phyloP scores from a whole-genome alignment of 768 basidiomycete species.

The Termitomyces sp. region DNA sequence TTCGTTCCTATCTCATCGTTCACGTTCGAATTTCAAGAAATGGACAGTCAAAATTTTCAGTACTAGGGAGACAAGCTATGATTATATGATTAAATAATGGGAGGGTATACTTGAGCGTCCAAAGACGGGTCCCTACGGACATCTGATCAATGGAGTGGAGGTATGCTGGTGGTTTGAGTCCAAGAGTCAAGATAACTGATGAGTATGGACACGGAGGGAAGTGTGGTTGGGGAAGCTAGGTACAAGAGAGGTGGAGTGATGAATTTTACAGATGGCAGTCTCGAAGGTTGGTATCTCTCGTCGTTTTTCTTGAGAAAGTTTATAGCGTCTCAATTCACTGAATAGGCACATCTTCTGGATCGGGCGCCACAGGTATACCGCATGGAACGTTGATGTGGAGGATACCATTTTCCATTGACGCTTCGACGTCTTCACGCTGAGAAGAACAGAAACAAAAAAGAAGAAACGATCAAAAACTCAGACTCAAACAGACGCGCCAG shows the following conservation, averaged over 20 bases:
- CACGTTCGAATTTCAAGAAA: background rate
- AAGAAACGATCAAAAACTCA: constrained; percentile 14
- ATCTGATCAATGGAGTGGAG: constrained; percentile 3
- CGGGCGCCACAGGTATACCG: constrained; percentile 39
- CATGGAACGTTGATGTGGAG: constrained; percentile 52
- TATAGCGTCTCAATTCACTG: constrained; percentile 30
- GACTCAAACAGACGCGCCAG: constrained; percentile 15
- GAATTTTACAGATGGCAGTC: background rate
- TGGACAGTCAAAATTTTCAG: background rate
- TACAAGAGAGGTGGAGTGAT: background rate
- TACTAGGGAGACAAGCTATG: background rate
- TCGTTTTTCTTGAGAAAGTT: background rate
- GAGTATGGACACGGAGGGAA: background rate
- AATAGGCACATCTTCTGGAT: constrained; percentile 50
- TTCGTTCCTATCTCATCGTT: too few relatives aligned
- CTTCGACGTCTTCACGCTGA: constrained; percentile 49
- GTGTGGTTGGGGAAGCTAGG: background rate
- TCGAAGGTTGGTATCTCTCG: background rate
- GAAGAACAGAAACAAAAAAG: constrained; percentile 14
- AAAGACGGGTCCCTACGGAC: constrained; percentile 9
- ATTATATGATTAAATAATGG: background rate
- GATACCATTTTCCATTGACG: constrained; percentile 57
- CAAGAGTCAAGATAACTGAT: constrained; percentile 1
- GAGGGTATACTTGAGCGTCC: constrained; percentile 2
- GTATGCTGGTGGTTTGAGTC: background rate